A percentile compares a stretch with the other conserved stretches of the same genome.
Conservation (phyloP, 164 flowering plant species). For the Nelumbo lutea region DNA sequence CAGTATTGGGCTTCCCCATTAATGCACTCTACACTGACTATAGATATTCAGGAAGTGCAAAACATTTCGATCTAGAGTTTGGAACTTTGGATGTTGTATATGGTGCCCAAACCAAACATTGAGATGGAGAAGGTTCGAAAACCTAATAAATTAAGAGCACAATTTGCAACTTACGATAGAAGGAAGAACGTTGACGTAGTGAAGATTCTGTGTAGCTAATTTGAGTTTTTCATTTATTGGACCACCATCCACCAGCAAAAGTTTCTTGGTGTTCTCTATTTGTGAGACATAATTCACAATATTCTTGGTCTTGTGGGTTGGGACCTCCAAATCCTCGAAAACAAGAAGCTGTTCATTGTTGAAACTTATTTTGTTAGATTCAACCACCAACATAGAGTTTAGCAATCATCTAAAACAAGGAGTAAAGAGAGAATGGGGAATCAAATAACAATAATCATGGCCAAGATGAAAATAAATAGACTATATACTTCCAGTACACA, state of each 20-base stretch:
- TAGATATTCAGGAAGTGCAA: too few relatives aligned
- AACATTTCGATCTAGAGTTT: too few relatives aligned
- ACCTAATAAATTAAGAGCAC: not conserved
- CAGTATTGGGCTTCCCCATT: too few relatives aligned
- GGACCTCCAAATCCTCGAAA: conserved; percentile 78
- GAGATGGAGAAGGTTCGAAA: not conserved
- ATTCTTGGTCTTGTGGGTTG: conserved; percentile 91
- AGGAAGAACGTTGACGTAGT: conserved; percentile 83
- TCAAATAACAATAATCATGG: not conserved
- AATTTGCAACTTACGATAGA: conserved; percentile 67
- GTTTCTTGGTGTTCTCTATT: conserved; percentile 69
- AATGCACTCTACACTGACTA: too few relatives aligned
- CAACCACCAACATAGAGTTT: not conserved
- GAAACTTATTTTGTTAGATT: conserved; percentile 2
- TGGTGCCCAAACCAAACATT: too few relatives aligned
- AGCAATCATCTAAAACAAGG: not conserved
- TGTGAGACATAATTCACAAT: conserved; percentile 62
- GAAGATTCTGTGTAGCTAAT: conserved; percentile 79
- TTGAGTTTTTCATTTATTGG: conserved; percentile 69
- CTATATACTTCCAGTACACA: too few relatives aligned
- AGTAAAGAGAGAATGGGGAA: not conserved
- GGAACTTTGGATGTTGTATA: too few relatives aligned
- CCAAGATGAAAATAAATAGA: not conserved
- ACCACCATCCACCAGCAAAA: conserved; percentile 85
- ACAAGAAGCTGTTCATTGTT: conserved; percentile 58